Base-by-base conservation (phyloP, 441 rosid species). In the Gossypium davidsonii region DNA sequence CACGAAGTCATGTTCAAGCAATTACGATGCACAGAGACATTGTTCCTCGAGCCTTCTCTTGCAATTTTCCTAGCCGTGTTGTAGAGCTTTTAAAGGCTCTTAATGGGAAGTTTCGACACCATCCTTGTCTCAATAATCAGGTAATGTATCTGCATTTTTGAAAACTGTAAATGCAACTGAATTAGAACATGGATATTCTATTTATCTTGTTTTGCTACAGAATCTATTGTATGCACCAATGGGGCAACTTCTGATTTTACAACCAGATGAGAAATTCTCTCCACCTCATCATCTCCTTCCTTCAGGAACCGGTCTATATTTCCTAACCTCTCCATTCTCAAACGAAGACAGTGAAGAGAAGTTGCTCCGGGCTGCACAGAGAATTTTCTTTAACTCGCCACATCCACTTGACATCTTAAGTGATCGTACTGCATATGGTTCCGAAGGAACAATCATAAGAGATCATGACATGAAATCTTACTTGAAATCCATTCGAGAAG, bases 31-130 rank as follows among this genome's bases (percentile, higher is more conserved):
- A 94, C 72, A 84, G 97, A 67, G 99, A 94, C 79, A 91, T 94
- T 49, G 98, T 94, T 51, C 99, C 99, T 0, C 91, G 99, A 74
- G 97, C 96, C 11, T 94, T 94, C 77, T 91, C 98, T 51, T 94
- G 99, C 82, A 84, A 79, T 76, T 94, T 91, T 74, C 99, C 99
- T 15, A 81, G 77, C 73, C 99, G 88, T 78, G 88, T 92, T 11
- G 85, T 90, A 4, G 89, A 94, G 78, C 88, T 94, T 80, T 89
- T 94, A 37, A 94, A 89, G 83, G 99, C 98, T 56, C 84, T 94
- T 51, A 94, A 92, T 74, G 88, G 90, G 73, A 91, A 80, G 73
- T 92, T 94, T 85, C 87, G 96, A 58, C 84, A 78, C 79, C 97
- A 85, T 81, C 92, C 98, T 71, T 94, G 98, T 85, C 96, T 94